Evolutionary conservation across 2,329 filamentous ascomycete genomes (phyloP).

Genomic region (Arthrinium puccinioides): DNA sequence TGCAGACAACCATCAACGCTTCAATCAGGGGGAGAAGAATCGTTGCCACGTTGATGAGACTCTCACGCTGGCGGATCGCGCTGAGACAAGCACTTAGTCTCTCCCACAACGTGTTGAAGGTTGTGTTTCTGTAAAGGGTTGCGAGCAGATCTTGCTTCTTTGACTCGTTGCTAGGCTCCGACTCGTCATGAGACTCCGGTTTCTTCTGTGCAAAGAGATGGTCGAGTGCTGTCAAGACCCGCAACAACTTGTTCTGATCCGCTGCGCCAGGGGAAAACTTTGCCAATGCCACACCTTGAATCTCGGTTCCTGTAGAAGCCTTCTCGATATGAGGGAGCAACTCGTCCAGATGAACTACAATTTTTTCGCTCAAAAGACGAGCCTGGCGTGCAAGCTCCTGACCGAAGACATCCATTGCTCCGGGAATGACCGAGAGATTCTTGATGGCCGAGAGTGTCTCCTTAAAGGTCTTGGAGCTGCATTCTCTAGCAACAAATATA

Average conservation of each 20-base stretch:
- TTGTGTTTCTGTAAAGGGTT: conserved; percentile 82
- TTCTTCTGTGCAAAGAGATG: conserved; percentile 83
- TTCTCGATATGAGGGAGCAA: conserved; percentile 80
- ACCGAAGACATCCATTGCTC: conserved; percentile 85
- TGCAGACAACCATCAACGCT: conserved; percentile 97
- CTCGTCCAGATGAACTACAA: conserved; percentile 76
- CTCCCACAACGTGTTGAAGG: conserved; percentile 85
- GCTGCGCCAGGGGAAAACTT: conserved; percentile 96
- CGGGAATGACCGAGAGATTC: conserved; percentile 88
- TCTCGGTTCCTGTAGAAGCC: conserved; percentile 83
- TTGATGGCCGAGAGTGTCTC: conserved; percentile 98
- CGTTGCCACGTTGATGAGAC: conserved; percentile 94
- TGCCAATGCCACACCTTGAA: conserved; percentile 85
- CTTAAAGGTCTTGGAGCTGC: conserved; percentile 95
- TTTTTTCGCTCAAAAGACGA: conserved; percentile 74
- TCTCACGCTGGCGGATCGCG: conserved; percentile 84
- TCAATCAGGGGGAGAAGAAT: conserved; percentile 93
- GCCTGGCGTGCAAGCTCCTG: conserved; percentile 86
- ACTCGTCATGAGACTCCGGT: conserved; percentile 33
- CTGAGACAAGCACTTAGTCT: conserved; percentile 84
- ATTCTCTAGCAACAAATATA: conserved; percentile 92
- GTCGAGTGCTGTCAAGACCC: conserved; percentile 87
- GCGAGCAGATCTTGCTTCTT: conserved; percentile 81
- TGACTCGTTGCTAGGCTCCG: conserved; percentile 44
- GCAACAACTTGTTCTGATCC: conserved; percentile 90